These are phyloP conservation scores for Curvularia lunata DNA, from an alignment of 2,329 filamentous ascomycete species.

Conservation along the genomic window DNA sequence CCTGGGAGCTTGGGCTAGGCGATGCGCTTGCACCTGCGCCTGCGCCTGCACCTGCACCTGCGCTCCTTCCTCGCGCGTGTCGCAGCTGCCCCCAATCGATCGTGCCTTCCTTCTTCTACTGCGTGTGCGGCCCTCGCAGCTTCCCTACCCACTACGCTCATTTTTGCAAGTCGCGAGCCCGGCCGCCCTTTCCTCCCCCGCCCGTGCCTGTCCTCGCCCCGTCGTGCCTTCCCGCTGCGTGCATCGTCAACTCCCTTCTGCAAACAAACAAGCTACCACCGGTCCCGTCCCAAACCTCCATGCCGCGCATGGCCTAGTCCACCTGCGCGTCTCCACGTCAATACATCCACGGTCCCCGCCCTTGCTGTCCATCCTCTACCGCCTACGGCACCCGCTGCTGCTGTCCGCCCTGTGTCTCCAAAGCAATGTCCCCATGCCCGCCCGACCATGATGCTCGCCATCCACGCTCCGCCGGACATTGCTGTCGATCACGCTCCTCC, in stretches of 20 bases:
- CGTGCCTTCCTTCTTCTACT: constrained; percentile 31
- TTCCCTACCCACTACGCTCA: constrained; percentile 46
- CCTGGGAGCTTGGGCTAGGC: constrained; percentile 12
- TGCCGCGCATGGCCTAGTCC: constrained; percentile 43
- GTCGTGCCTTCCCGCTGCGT: no score
- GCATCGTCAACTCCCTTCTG: no score
- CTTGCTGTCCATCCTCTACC: constrained; percentile 15
- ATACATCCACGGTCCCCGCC: constrained; percentile 16
- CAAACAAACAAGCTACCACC: constrained; percentile 10
- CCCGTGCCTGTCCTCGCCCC: no score
- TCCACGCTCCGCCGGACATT: constrained; percentile 13
- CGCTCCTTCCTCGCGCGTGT: constrained; percentile 11
- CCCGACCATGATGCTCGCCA: constrained; percentile 16
- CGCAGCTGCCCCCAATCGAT: constrained; percentile 30
- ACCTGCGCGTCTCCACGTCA: constrained; percentile 37
- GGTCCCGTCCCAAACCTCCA: constrained; percentile 11
- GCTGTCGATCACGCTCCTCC: constrained; percentile 17
- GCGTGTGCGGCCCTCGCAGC: constrained; percentile 40
- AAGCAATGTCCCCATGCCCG: constrained; percentile 32
- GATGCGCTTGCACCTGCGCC: no score
- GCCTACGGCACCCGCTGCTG: constrained; percentile 17
- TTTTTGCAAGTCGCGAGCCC: constrained; percentile 43
- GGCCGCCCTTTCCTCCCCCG: constrained; percentile 30
- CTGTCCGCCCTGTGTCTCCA: constrained; percentile 8
- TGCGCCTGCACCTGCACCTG: neutral